These are phyloP conservation scores for Botrytis paeoniae DNA, from an alignment of 2,329 filamentous ascomycete species.

Conservation along the genomic window DNA sequence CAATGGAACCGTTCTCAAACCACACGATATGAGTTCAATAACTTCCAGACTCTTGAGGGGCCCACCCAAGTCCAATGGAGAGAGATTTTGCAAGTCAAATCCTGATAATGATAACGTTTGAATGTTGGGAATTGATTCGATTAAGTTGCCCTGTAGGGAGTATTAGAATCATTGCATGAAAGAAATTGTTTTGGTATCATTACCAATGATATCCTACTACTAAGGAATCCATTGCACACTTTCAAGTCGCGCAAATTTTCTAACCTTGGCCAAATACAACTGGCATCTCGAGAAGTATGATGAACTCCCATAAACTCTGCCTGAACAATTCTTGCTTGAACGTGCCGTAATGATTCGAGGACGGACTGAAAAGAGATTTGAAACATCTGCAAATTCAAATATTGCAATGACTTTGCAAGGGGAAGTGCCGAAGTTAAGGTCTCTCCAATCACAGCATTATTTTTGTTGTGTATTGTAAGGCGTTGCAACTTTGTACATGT, in stretches of 20 bases:
- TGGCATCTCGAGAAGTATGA: conserved; percentile 10
- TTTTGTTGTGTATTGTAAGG: conserved; percentile 29
- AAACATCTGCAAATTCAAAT: conserved; percentile 22
- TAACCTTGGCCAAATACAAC: conserved; percentile 18
- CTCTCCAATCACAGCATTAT: conserved; percentile 28
- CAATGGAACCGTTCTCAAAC: conserved; percentile 24
- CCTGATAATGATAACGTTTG: neutral
- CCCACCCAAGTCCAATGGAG: neutral
- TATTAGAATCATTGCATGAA: neutral
- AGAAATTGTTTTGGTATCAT: neutral
- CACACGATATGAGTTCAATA: conserved; percentile 30
- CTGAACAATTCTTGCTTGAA: conserved; percentile 26
- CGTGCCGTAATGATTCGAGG: conserved; percentile 23
- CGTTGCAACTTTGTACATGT: conserved; percentile 32
- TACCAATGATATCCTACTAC: neutral
- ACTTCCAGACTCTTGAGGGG: neutral
- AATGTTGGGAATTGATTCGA: conserved; percentile 7
- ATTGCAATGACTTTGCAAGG: conserved; percentile 27
- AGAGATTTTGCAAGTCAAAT: neutral
- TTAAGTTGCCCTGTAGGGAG: neutral
- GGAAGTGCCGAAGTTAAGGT: conserved; percentile 29
- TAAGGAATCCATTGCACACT: neutral
- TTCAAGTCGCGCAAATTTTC: conserved; percentile 25
- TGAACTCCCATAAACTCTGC: conserved; percentile 23
- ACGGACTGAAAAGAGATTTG: conserved; percentile 25